Evolutionary conservation across 345 rosid species (phyloP), one percentile per base, ranked within the genome.

Genomic region (Euphorbia lathyris): DNA sequence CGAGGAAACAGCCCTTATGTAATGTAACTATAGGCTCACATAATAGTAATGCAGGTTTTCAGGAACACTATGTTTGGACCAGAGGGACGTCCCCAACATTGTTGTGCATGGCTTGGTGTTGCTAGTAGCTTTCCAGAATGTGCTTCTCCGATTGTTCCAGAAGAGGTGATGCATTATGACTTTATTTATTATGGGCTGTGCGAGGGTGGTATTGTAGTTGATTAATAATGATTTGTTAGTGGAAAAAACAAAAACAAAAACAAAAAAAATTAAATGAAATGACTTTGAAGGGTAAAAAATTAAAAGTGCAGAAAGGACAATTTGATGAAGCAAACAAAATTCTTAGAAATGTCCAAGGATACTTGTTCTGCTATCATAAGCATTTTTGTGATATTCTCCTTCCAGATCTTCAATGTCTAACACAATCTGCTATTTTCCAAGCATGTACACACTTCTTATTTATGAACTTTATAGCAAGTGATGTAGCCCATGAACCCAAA

Each of bases 71-170:
- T 95, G 99, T 95, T 95, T 85, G 98, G 99, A 59, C 98, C 98
- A 70, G 99, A 95, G 83, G 99, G 99, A 72, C 96, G 98, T 74
- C 99, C 98, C 66, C 99, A 95, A 76, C 99, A 95, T 78, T 95
- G 99, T 68, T 95, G 99, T 89, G 98, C 99, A 70, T 95, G 99
- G 99, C 97, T 95, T 76, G 93, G 99, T 75, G 97, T 90, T 79
- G 99, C 98, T 72, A 88, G 98, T 80, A 92, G 98, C 73, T 95
- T 95, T 75, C 97, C 95, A 40, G 98, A 92, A 76, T 95, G 99
- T 80, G 94, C 98, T 82, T 95, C 98, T 66, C 78, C 94, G 65
- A 85, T 95, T 76, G 84, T 92, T 76, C 91, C 98, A 2, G 99
- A 95, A 81, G 99, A 95, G 97, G 99, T 92, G 83, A 71, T 66